Evolutionary conservation across 2,329 filamentous ascomycete genomes (phyloP).

Genomic region (Pyrenophora tritici-repentis): DNA sequence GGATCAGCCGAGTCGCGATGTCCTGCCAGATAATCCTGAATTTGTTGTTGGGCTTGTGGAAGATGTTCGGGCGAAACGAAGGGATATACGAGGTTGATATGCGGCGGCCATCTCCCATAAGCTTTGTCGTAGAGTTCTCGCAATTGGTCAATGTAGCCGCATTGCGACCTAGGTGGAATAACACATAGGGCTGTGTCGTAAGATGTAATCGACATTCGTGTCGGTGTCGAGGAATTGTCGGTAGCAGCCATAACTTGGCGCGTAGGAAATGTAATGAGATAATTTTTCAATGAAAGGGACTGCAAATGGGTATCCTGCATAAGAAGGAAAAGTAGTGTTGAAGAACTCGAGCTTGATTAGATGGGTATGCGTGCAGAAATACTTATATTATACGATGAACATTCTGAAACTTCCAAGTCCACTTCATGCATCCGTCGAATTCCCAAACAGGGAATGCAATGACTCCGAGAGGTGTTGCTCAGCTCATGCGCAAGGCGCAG

Average conservation of each 20-base stretch:
- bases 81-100: slow-evolving; percentile 69
- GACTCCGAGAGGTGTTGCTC: slow-evolving; percentile 19
- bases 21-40: slow-evolving; percentile 44
- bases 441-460: slow-evolving; percentile 13
- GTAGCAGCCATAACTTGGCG: slow-evolving; percentile 25
- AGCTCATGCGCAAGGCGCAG: slow-evolving; percentile 4
- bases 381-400: slow-evolving; percentile 4
- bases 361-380: slow-evolving; percentile 7
- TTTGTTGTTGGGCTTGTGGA: slow-evolving; percentile 48
- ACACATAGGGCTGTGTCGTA: slow-evolving; percentile 66
- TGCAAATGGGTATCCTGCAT: slow-evolving; percentile 15
- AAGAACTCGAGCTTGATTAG: slow-evolving; percentile 8
- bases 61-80: slow-evolving; percentile 61
- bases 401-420: neutral
- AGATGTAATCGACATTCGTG: slow-evolving; percentile 44
- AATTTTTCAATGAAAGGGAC: neutral
- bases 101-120: slow-evolving; percentile 67
- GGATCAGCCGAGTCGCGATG: slow-evolving; percentile 1
- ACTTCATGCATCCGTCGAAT: neutral
- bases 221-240: slow-evolving; percentile 1
- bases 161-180: slow-evolving; percentile 58
- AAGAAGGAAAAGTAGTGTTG: neutral
- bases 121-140: slow-evolving; percentile 67
- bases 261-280: neutral
- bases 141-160: slow-evolving; percentile 58